Evolutionary conservation across 129 eudicot genomes (phyloP).

Genomic region (Pittosporum tobira): DNA sequence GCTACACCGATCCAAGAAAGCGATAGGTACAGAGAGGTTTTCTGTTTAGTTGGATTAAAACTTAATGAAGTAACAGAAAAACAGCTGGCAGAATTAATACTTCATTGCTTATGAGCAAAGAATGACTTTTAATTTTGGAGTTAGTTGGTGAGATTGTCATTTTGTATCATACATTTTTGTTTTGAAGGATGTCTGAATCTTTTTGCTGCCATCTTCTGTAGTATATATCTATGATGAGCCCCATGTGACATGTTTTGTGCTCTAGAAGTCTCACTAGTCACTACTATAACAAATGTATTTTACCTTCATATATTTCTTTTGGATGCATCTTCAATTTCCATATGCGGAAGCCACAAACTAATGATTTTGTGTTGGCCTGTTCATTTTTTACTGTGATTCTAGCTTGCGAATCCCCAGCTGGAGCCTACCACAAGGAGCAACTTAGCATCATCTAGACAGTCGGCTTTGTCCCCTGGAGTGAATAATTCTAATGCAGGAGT

Average conservation of each 20-base stretch:
- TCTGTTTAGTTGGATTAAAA: slow-evolving; percentile 1
- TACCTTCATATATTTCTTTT: background rate
- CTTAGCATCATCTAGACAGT: slow-evolving; percentile 45
- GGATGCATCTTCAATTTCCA: background rate
- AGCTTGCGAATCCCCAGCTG: slow-evolving; percentile 67
- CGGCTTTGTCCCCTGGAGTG: slow-evolving; percentile 48
- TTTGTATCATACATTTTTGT: background rate
- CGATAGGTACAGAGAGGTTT: background rate
- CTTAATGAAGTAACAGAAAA: background rate
- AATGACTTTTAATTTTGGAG: too few relatives aligned
- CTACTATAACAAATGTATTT: background rate
- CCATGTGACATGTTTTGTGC: background rate
- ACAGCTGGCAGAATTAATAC: background rate
- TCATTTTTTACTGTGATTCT: slow-evolving; percentile 16
- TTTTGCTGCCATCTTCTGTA: background rate
- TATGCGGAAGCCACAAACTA: background rate
- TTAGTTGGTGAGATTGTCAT: too few relatives aligned
- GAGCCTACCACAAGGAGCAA: slow-evolving; percentile 48
- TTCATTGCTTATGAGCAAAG: background rate
- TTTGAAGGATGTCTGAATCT: background rate
- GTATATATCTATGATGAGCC: background rate
- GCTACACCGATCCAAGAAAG: background rate
- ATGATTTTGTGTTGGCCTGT: slow-evolving; percentile 10
- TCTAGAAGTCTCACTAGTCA: background rate
- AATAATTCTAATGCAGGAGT: slow-evolving; percentile 42